These are phyloP conservation scores for Mycosphaerella arachidis DNA, from an alignment of 2,329 filamentous ascomycete species.

Conservation along the genomic window DNA sequence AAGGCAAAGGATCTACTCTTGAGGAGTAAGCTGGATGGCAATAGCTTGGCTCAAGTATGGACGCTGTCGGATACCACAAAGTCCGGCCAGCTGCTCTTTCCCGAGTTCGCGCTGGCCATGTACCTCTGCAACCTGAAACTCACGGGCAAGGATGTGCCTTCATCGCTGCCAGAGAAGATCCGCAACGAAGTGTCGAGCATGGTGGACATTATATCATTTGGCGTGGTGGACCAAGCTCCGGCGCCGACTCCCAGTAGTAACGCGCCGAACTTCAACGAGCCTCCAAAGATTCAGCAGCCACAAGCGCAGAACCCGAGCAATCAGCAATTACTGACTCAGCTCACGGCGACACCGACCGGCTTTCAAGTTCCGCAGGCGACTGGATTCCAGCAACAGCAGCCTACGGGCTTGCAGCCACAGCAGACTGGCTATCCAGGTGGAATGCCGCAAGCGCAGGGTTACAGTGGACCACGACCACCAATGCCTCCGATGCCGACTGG, in stretches of 20 bases:
- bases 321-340: conserved; percentile 53
- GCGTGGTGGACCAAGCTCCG: conserved; percentile 65
- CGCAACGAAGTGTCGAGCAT: conserved; percentile 98
- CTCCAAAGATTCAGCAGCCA: conserved; percentile 47
- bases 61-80: conserved; percentile 92
- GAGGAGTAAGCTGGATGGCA: conserved; percentile 81
- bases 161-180: conserved; percentile 72
- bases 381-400: conserved; percentile 42
- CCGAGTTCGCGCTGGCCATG: conserved; percentile 96
- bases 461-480: conserved; percentile 72
- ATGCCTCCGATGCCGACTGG: conserved; percentile 77
- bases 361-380: conserved; percentile 55
- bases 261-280: conserved; percentile 64
- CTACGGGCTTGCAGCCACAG: conserved; percentile 49
- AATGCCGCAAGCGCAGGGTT: conserved; percentile 74
- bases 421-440: conserved; percentile 48
- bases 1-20: conserved; percentile 86
- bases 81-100: conserved; percentile 91
- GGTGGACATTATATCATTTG: conserved; percentile 99
- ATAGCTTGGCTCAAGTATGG: conserved; percentile 90
- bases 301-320: conserved; percentile 66
- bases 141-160: conserved; percentile 76
- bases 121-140: conserved; percentile 94
- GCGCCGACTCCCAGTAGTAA: conserved; percentile 56
- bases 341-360: conserved; percentile 52